Conservation (phyloP, 129 eudicot genomes). For the Flaveria robusta region DNA sequence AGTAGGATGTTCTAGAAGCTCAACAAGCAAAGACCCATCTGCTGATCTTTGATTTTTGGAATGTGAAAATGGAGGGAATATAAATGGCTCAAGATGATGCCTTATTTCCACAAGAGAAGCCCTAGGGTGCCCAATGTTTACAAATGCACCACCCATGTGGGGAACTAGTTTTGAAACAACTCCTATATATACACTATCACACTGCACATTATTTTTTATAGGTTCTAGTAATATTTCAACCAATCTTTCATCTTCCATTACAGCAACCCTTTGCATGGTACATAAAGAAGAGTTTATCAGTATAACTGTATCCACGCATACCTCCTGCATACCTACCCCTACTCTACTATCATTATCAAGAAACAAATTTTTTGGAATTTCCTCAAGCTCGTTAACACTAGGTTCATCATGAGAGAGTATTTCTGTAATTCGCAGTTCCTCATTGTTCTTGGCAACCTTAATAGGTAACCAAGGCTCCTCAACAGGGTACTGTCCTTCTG, state of each 20-base stretch:
- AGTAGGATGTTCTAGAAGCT: constrained; percentile 42
- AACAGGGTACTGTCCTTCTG: constrained; percentile 49
- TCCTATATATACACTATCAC: constrained; percentile 95
- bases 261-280: constrained; percentile 97
- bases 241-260: constrained; percentile 79
- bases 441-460: constrained; percentile 27
- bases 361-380: constrained; percentile 42
- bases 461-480: constrained; percentile 84
- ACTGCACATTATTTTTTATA: constrained; percentile 79
- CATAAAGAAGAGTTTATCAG: constrained; percentile 85
- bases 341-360: constrained; percentile 47
- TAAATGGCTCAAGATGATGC: constrained; percentile 60
- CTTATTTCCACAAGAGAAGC: constrained; percentile 72
- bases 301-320: constrained; percentile 60
- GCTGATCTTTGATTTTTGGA: constrained; percentile 43
- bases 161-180: constrained; percentile 79
- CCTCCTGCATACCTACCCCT: constrained; percentile 36
- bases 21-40: constrained; percentile 39
- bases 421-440: constrained; percentile 37
- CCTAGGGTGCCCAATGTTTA: constrained; percentile 76
- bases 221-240: constrained; percentile 93
- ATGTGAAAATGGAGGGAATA: constrained; percentile 65
- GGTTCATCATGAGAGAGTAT: constrained; percentile 39
- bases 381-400: constrained; percentile 36
- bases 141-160: constrained; percentile 94